Percentiles rank a stretch among this genome's conserved stretches.
Conservation (phyloP, 192 early-diverging fungal genomes). For the Phycomyces blakesleeanus region DNA sequence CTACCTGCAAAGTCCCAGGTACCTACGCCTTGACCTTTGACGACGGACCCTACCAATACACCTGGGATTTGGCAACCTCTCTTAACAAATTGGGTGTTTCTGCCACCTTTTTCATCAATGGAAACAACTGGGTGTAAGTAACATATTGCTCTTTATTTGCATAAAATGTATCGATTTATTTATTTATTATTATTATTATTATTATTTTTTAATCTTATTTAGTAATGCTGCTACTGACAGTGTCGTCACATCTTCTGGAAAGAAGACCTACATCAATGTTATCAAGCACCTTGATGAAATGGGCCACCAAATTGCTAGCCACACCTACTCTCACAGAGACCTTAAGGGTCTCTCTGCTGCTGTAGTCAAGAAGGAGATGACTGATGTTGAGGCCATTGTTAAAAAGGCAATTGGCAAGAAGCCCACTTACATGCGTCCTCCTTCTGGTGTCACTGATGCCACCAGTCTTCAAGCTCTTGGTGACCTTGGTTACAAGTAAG, state of each 20-base stretch:
- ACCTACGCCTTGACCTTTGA: conserved; percentile 62
- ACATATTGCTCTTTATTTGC: not conserved
- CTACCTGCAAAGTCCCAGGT: conserved; percentile 15
- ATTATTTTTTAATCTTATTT: not conserved
- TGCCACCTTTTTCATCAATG: conserved; percentile 73
- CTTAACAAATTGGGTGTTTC: conserved; percentile 19
- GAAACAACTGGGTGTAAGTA: conserved; percentile 48
- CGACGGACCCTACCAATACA: conserved; percentile 39
- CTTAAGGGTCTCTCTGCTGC: conserved; percentile 14
- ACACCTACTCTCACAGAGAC: conserved; percentile 21
- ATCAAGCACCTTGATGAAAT: conserved; percentile 15
- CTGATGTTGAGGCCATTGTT: conserved; percentile 10
- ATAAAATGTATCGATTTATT: not conserved
- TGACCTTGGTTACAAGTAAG: conserved; percentile 35
- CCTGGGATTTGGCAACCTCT: conserved; percentile 18
- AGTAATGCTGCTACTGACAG: conserved; percentile 18
- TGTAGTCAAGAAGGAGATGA: conserved; percentile 19
- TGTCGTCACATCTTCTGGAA: conserved; percentile 4
- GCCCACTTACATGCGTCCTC: conserved; percentile 45
- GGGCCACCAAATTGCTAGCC: conserved; percentile 33
- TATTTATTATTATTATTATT: too few species aligned
- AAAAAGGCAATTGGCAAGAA: conserved; percentile 17
- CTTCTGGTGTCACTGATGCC: conserved; percentile 40
- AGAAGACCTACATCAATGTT: conserved; percentile 18
- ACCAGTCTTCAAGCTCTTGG: conserved; percentile 27